Evolutionary conservation across 2,329 filamentous ascomycete species (phyloP), one percentile per base, ranked within the genome.

Genomic region (Cryphonectria radicalis): DNA sequence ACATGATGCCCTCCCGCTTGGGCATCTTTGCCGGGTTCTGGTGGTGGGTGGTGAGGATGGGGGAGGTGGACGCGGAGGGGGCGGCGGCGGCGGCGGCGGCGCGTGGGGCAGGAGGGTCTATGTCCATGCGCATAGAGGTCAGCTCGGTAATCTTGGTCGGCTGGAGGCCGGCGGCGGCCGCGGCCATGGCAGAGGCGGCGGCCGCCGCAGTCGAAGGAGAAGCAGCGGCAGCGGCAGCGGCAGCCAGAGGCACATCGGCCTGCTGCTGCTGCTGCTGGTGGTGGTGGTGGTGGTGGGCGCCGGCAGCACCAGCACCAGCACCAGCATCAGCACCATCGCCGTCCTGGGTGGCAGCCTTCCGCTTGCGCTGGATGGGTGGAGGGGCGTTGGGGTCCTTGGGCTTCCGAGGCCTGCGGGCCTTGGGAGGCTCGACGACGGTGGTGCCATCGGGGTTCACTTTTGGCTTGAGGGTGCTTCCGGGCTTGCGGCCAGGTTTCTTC

Each of bases 401-500:
- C 76, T 90, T 91, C 70, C 89, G 80, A 10, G 84, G 82, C 74
- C 84, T 86, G 71, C 87, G 86, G 68, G 81, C 81, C 78, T 89
- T 88, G 75, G 83, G 79, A 32, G 82, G 81, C 19, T 86, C 83
- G 25, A 82, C 80, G 67, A 80, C 80, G 64, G 80, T 74, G 32
- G 79, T 77, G 69, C 77, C 75, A 11, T 76, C 81, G 71, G 81
- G 79, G 67, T 80, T 78, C 68, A 77, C 77, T 78, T 82, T 84
- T 6, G 80, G 79, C 76, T 86, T 87, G 65, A 85, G 79, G 63
- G 81, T 85, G 72, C 82, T 88, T 77, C 86, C 92, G 76, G 89
- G 88, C 77, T 91, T 91, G 66, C 89, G 86, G 32, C 89, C 89
- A 28, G 89, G 88, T 81, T 91, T 91, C 80, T 90, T 90, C 5